Percentiles rank a stretch among this genome's conserved stretches.
Conservation (phyloP, 345 rosid species). For the Eucalyptus grandis region DNA sequence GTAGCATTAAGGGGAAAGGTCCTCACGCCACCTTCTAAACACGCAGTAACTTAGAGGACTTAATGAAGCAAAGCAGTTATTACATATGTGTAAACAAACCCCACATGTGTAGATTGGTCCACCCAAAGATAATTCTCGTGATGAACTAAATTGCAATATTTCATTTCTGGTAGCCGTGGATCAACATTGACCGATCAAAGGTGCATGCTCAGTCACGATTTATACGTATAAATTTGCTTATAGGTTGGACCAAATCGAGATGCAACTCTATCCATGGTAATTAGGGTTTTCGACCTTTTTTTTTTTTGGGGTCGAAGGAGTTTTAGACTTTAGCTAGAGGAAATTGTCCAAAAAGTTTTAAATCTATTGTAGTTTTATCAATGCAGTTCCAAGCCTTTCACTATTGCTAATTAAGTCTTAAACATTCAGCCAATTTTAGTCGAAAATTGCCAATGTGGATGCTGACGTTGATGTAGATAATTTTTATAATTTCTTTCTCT, state of each 20-base stretch:
- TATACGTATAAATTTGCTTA: too few species aligned
- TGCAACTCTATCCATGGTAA: background rate
- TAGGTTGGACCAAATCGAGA: background rate
- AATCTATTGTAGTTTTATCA: too few species aligned
- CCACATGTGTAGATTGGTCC: background rate
- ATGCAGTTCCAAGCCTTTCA: too few species aligned
- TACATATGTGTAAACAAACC: too few species aligned
- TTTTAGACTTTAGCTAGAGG: too few species aligned
- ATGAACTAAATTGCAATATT: background rate
- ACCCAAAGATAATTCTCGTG: background rate
- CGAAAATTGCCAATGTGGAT: fast-evolving
- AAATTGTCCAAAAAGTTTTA: too few species aligned
- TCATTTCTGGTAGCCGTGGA: background rate
- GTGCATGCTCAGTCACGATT: background rate
- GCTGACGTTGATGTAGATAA: too few species aligned
- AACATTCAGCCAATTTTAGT: too few species aligned
- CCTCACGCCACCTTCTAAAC: background rate
- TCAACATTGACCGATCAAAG: background rate
- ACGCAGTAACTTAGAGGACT: background rate
- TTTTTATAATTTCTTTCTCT: too few species aligned
- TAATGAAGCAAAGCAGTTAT: background rate
- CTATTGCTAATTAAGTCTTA: too few species aligned
- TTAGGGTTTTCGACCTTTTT: too few species aligned
- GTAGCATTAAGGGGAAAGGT: background rate
- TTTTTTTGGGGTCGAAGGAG: background rate